Conservation (phyloP, 495 filamentous ascomycete species). For the Penicillium desertorum region DNA sequence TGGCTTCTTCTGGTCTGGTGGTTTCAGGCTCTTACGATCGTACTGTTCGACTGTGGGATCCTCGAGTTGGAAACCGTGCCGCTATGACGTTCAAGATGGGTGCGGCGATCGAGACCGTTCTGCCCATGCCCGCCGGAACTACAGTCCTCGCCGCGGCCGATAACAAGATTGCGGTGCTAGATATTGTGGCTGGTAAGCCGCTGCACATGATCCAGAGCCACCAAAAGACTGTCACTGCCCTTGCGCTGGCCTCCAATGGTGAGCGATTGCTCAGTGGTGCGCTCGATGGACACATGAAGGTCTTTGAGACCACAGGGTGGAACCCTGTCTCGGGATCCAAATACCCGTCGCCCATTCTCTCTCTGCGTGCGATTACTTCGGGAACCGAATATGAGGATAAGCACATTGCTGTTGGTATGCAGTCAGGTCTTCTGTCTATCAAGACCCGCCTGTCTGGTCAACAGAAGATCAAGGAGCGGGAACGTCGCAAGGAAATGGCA, state of each 20-base stretch:
- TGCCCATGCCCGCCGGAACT: constrained; percentile 83
- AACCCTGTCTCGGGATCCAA: constrained; percentile 89
- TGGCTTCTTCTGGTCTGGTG: constrained; percentile 64
- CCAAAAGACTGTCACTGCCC: constrained; percentile 92
- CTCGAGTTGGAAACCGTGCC: constrained; percentile 63
- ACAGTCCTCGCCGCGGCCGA: constrained; percentile 82
- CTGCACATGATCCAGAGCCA: constrained; percentile 85
- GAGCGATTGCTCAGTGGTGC: constrained; percentile 80
- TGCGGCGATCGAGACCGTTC: constrained; percentile 78
- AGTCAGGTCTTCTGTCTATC: constrained; percentile 83
- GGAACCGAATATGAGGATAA: constrained; percentile 70
- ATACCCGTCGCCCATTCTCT: constrained; percentile 86
- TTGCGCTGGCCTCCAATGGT: constrained; percentile 73
- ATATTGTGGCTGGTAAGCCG: constrained; percentile 88
- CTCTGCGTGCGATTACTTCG: constrained; percentile 69
- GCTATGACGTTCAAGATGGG: constrained; percentile 92
- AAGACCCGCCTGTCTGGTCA: constrained; percentile 82
- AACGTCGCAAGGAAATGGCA: constrained; percentile 81
- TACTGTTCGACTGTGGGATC: constrained; percentile 92
- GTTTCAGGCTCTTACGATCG: constrained; percentile 92
- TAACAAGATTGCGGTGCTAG: constrained; percentile 88
- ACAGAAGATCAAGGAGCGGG: constrained; percentile 72
- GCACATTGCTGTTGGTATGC: constrained; percentile 91
- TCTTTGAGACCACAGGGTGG: constrained; percentile 90
- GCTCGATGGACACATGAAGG: constrained; percentile 93